Conservation (phyloP, 495 filamentous ascomycete species). For the Penicillium silybi region DNA sequence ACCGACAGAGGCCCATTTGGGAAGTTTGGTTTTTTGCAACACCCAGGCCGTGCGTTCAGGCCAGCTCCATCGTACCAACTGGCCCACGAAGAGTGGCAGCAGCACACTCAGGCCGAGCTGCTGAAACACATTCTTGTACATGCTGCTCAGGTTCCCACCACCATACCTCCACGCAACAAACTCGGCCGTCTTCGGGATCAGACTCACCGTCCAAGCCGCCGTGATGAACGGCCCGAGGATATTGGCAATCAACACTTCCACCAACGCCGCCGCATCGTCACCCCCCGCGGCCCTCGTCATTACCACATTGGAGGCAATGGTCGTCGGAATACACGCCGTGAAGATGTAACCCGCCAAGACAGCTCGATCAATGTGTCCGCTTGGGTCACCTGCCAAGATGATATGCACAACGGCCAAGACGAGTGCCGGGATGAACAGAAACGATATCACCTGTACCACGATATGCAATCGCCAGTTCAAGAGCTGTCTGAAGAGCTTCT, state of each 20-base stretch:
- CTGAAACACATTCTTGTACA: constrained; percentile 51
- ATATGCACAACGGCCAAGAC: constrained; percentile 42
- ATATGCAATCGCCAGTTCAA: constrained; percentile 51
- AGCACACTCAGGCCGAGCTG: constrained; percentile 49
- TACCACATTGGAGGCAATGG: constrained; percentile 55
- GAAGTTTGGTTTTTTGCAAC: constrained; percentile 41
- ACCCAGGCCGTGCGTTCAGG: constrained; percentile 37
- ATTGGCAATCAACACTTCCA: constrained; percentile 55
- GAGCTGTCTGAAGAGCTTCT: constrained; percentile 47
- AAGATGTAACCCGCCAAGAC: constrained; percentile 53
- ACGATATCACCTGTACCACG: constrained; percentile 48
- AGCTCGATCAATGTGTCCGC: constrained; percentile 41
- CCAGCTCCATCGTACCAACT: constrained; percentile 46
- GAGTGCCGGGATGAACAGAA: constrained; percentile 48
- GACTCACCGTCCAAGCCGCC: constrained; percentile 47
- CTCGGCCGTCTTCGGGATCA: constrained; percentile 39
- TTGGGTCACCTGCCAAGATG: constrained; percentile 43
- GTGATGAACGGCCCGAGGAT: constrained; percentile 49
- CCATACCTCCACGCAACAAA: constrained; percentile 46
- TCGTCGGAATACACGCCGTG: constrained; percentile 54
- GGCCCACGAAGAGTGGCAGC: constrained; percentile 47
- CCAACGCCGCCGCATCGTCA: constrained; percentile 52
- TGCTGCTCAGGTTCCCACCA: constrained; percentile 38
- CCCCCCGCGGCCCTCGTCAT: constrained; percentile 53
- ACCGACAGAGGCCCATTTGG: constrained; percentile 42